Evolutionary conservation across 306 rosid species (phyloP), one percentile per base, ranked within the genome.

Genomic region (Vicia faba): DNA sequence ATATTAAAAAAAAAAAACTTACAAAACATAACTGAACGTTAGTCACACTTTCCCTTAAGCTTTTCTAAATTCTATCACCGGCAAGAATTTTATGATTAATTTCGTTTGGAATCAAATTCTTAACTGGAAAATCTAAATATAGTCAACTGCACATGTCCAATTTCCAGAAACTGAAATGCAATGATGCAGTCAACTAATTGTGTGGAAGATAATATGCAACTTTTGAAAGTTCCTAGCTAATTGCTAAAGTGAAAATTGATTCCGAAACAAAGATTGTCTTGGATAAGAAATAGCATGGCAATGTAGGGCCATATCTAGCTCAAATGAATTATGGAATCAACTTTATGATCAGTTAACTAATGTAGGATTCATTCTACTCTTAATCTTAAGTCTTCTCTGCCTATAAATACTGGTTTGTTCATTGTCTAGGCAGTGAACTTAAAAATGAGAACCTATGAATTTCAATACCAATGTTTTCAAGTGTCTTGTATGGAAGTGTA

Each of bases 351-450:
- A 59, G 11, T 48, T 46, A n/a, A n/a, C n/a, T n/a, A n/a, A n/a
- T n/a, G n/a, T n/a, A n/a, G 60, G 26, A 45, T 45, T 26, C 57
- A 25, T 6, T 56, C 60, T 58, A 44, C 20, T 25, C 44, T 11
- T 28, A 61, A 15, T 25, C 44, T 11, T 28, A 61, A 33, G 4
- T 7, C 7, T 11, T 39, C 40, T 64, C 38, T 25, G 20, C 62
- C 78, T 78, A 78, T 78, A 66, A 77, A 77, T 59, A 38, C 66
- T 6, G 36, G 50, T 35, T 26, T 13, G 38, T n/a, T 10, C 39
- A 26, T 11, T 61, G 49, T 61, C 18, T 31, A 11, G 40, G 56
- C 28, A 60, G 6, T 60, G 29, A 60, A 28, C 5, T 55, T 11
- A 28, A 41, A 65, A 35, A 48, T 20, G 25, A 50, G 29, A 36